These are phyloP conservation scores for Botrytis aclada DNA, from an alignment of 2,329 filamentous ascomycete species.

Conservation along the genomic window DNA sequence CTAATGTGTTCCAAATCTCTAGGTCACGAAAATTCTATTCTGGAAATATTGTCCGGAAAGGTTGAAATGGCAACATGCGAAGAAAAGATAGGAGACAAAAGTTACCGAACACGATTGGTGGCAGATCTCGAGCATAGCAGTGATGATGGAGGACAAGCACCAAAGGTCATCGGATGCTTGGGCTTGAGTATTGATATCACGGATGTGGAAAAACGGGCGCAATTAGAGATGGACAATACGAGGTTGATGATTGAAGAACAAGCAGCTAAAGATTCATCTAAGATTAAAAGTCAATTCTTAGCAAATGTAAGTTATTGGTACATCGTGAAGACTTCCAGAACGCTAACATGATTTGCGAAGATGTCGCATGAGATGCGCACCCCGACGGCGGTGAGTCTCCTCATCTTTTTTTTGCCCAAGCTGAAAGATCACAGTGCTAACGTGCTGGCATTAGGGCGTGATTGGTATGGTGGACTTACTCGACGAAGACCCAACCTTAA, in stretches of 20 bases:
- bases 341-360: conserved; percentile 18
- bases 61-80: conserved; percentile 28
- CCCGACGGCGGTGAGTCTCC: conserved; percentile 28
- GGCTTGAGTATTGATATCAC: conserved; percentile 32
- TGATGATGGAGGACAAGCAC: conserved; percentile 25
- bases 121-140: conserved; percentile 29
- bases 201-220: conserved; percentile 28
- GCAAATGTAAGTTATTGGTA: conserved; percentile 27
- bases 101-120: conserved; percentile 28
- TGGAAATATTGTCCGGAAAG: conserved; percentile 26
- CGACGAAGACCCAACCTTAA: conserved; percentile 28
- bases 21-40: conserved; percentile 26
- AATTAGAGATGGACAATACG: conserved; percentile 29
- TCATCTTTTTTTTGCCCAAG: not conserved
- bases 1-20: not conserved
- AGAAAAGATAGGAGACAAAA: conserved; percentile 24
- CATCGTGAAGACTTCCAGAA: not conserved
- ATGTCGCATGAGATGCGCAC: conserved; percentile 35
- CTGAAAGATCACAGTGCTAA: conserved; percentile 1
- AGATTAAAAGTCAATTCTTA: conserved; percentile 32
- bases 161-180: conserved; percentile 28
- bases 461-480: conserved; percentile 33
- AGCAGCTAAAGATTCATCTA: conserved; percentile 31
- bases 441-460: conserved; percentile 24
- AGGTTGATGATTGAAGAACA: conserved; percentile 29